Evolutionary conservation across 257 asterid genomes (phyloP).

Genomic region (Solanum raphanifolium): DNA sequence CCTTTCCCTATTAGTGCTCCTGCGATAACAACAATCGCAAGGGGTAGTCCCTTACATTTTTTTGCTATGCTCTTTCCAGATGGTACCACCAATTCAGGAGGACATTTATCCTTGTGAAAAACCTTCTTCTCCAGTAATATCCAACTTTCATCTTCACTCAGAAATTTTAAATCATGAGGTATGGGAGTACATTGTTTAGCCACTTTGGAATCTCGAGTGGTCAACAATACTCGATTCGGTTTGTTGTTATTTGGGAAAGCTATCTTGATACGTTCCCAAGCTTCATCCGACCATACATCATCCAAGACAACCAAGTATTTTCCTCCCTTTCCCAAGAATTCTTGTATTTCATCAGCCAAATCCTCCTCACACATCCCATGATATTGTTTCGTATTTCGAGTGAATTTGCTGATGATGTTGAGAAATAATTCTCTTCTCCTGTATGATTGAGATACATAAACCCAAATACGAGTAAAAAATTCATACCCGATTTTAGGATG

Average conservation of each 20-base stretch:
- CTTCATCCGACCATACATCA: slow-evolving; percentile 31
- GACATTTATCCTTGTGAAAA: slow-evolving; percentile 11
- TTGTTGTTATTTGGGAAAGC: slow-evolving; percentile 15
- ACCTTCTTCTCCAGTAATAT: slow-evolving; percentile 29
- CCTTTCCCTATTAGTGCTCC: slow-evolving; percentile 7
- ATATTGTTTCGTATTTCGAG: background rate
- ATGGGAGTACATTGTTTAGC: slow-evolving; percentile 14
- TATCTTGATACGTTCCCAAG: slow-evolving; percentile 14
- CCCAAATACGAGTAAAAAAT: slow-evolving; percentile 18
- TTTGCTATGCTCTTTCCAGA: slow-evolving; percentile 17
- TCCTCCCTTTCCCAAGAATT: background rate
- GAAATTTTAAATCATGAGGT: slow-evolving; percentile 20
- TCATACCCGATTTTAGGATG: slow-evolving; percentile 18
- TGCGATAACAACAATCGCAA: slow-evolving; percentile 25
- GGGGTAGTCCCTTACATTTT: slow-evolving; percentile 33
- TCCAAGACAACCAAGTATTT: slow-evolving; percentile 38
- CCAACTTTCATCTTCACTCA: slow-evolving; percentile 21
- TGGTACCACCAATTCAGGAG: background rate
- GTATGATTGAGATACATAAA: slow-evolving; percentile 27
- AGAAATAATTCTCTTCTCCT: slow-evolving; percentile 5
- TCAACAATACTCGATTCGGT: slow-evolving; percentile 28
- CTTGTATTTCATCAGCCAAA: background rate
- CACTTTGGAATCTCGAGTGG: slow-evolving; percentile 25
- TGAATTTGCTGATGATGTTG: background rate
- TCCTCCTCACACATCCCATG: background rate